These are phyloP conservation scores for Yamadazyma blattariae DNA, from an alignment of 1,139 yeast species.

Conservation along the genomic window DNA sequence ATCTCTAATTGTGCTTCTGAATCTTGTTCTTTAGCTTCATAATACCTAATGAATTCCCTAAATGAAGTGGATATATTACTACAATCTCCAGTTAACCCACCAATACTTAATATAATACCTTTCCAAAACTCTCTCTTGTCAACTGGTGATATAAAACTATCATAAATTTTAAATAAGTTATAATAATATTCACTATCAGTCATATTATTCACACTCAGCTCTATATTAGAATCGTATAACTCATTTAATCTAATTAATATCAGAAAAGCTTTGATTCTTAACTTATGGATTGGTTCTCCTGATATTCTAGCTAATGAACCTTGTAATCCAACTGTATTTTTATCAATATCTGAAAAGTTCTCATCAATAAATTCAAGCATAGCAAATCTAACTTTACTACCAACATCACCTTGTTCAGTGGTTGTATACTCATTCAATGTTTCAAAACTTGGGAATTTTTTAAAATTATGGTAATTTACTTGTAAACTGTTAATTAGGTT, in stretches of 20 bases:
- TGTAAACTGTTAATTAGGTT: slow-evolving; percentile 20
- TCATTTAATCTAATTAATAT: slow-evolving; percentile 13
- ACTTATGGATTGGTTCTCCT: slow-evolving; percentile 36
- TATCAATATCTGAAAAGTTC: slow-evolving; percentile 9
- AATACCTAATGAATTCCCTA: slow-evolving; percentile 36
- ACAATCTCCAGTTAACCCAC: slow-evolving; percentile 57
- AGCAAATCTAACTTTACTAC: slow-evolving; percentile 63
- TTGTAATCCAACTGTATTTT: slow-evolving; percentile 12
- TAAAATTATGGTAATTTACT: slow-evolving; percentile 1
- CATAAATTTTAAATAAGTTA: slow-evolving; percentile 20
- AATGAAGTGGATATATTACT: slow-evolving; percentile 45
- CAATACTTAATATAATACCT: slow-evolving; percentile 58
- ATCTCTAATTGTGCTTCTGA: neutral
- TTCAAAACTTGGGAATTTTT: neutral
- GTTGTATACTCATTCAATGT: slow-evolving; percentile 62
- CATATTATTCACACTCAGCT: too few species aligned
- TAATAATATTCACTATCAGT: slow-evolving; percentile 21
- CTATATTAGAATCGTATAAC: neutral
- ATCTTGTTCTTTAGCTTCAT: slow-evolving; percentile 17
- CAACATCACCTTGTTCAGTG: slow-evolving; percentile 76
- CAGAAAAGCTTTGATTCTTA: slow-evolving; percentile 26
- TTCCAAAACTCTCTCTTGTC: slow-evolving; percentile 44
- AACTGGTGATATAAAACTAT: slow-evolving; percentile 1
- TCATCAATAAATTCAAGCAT: slow-evolving; percentile 38
- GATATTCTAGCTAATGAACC: slow-evolving; percentile 50